A percentile compares a stretch with the other conserved stretches of the same genome.
phyloP scores from a whole-genome alignment of 2,329 filamentous ascomycete genomes.

The Gyromitra esculenta region DNA sequence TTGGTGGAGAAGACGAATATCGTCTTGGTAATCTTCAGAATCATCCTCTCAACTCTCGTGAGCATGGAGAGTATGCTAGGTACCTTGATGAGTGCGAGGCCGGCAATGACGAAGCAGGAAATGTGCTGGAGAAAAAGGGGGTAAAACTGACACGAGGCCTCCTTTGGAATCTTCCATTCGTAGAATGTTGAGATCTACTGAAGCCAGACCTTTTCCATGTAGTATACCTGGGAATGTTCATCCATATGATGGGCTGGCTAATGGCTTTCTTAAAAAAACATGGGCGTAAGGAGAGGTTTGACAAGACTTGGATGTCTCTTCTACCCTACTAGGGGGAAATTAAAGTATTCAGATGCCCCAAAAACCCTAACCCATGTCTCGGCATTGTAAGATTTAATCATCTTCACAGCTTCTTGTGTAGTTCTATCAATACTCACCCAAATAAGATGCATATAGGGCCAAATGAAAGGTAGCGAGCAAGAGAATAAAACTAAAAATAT shows the following conservation, averaged over 20 bases:
- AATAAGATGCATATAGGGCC: not conserved
- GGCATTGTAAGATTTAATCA: not conserved
- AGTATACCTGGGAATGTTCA: not conserved
- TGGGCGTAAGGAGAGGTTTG: not conserved
- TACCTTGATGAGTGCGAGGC: not conserved
- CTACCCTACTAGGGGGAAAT: not conserved
- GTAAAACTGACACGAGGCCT: not conserved
- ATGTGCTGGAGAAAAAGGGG: not conserved
- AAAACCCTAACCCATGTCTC: no score
- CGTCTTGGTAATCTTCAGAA: not conserved
- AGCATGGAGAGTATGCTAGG: not conserved
- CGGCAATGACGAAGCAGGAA: not conserved
- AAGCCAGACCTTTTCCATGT: not conserved
- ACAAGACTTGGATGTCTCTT: not conserved
- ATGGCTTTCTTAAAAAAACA: slow-evolving; percentile 5
- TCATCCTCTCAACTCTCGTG: not conserved
- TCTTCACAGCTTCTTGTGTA: not conserved
- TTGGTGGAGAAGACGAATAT: no score
- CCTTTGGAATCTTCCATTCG: not conserved
- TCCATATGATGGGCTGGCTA: slow-evolving; percentile 9
- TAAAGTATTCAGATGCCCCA: no score
- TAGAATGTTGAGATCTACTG: not conserved
- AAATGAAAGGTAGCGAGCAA: not conserved
- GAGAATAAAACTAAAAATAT: not conserved
- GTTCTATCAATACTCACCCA: not conserved